Evolutionary conservation across 164 flowering plant species (phyloP).

Genomic region (Amborella trichopoda): DNA sequence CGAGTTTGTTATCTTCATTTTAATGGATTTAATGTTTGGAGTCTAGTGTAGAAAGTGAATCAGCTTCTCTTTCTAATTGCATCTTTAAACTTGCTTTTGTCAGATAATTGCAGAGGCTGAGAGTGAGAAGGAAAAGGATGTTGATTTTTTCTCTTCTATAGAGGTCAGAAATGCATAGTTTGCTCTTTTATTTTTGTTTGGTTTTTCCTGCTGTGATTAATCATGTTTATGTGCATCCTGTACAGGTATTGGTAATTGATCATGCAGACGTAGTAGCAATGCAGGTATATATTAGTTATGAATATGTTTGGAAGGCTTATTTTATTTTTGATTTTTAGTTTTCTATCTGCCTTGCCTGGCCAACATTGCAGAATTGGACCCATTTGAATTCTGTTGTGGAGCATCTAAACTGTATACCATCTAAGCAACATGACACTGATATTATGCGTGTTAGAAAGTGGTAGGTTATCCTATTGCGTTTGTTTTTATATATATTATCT

Average conservation of each 20-base stretch:
- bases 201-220: background rate
- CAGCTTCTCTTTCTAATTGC: no score
- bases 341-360: background rate
- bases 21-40: no score
- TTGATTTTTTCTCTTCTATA: constrained; percentile 88
- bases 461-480: constrained; percentile 26
- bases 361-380: constrained; percentile 64
- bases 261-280: constrained; percentile 87
- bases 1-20: no score
- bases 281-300: constrained; percentile 55
- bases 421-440: constrained; percentile 71
- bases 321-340: background rate
- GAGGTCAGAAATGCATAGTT: constrained; percentile 38
- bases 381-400: constrained; percentile 50
- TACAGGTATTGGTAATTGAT: constrained; percentile 74
- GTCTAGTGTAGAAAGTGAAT: no score
- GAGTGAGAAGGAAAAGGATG: constrained; percentile 57
- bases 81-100: no score
- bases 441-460: constrained; percentile 81
- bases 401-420: constrained; percentile 56
- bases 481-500: no score
- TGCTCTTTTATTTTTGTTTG: background rate
- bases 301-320: background rate
- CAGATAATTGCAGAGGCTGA: constrained; percentile 78
- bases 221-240: constrained; percentile 4